A percentile compares a stretch with the other conserved stretches of the same genome.
Evolutionary conservation across 1,284 basidiomycete genomes (phyloP).

Genomic region (Neonothopanus nambi): DNA sequence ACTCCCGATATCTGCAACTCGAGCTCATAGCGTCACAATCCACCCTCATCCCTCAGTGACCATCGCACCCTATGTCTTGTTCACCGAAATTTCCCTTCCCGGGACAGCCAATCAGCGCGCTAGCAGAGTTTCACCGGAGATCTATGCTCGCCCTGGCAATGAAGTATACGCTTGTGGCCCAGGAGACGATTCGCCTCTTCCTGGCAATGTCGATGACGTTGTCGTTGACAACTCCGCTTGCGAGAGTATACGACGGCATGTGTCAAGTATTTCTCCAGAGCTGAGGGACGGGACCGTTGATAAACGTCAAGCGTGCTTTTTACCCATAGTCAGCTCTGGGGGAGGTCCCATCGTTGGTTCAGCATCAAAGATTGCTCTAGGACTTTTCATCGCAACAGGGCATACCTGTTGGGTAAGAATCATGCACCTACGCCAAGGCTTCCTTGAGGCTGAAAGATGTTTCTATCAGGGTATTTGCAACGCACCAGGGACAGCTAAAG

Average conservation of each 20-base stretch:
- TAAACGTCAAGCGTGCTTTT: constrained; percentile 66
- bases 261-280: constrained; percentile 56
- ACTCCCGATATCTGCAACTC: constrained; percentile 58
- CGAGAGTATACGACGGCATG: constrained; percentile 52
- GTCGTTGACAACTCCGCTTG: constrained; percentile 53
- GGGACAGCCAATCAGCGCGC: constrained; percentile 12
- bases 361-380: constrained; percentile 46
- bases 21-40: constrained; percentile 71
- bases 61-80: constrained; percentile 65
- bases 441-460: background rate
- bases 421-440: background rate
- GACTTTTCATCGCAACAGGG: constrained; percentile 62
- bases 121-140: constrained; percentile 52
- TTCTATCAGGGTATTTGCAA: constrained; percentile 64
- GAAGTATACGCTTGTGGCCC: constrained; percentile 73
- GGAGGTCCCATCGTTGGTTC: constrained; percentile 66
- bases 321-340: constrained; percentile 53
- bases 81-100: constrained; percentile 54
- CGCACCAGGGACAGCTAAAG: constrained; percentile 66
- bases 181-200: constrained; percentile 60
- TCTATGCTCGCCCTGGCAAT: constrained; percentile 68
- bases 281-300: constrained; percentile 52
- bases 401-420: constrained; percentile 67
- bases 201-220: constrained; percentile 63
- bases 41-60: constrained; percentile 40